phyloP scores from a whole-genome alignment of 345 rosid genomes.

The Eucalyptus erythrocorys region DNA sequence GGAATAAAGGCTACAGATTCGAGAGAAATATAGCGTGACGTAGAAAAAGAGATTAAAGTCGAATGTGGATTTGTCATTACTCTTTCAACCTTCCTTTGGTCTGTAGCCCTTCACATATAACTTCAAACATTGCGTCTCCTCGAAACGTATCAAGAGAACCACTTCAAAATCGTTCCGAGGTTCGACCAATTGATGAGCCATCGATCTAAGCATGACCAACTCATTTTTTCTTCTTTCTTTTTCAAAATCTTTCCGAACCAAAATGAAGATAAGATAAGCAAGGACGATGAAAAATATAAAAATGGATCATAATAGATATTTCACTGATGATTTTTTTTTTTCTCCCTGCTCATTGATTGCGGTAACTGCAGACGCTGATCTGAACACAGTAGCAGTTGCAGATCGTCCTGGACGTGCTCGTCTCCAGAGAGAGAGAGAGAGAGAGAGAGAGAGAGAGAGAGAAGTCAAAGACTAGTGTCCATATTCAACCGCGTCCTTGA shows the following conservation, averaged over 20 bases:
- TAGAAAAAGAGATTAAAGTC: neutral
- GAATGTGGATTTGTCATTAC: neutral
- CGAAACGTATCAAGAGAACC: neutral
- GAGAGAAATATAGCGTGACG: neutral
- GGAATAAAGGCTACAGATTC: neutral
- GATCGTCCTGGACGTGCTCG: neutral
- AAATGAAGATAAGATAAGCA: neutral
- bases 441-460: neutral
- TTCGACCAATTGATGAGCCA: neutral
- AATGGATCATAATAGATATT: neutral
- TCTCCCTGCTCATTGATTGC: neutral
- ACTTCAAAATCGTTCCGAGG: neutral
- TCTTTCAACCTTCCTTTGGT: neutral
- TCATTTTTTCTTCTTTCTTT: neutral
- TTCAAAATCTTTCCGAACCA: neutral
- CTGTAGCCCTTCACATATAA: accelerated
- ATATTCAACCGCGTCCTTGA: neutral
- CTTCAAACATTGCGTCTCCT: neutral
- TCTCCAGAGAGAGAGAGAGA: neutral
- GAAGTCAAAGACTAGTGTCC: neutral
- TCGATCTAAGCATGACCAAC: neutral
- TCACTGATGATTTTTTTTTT: neutral
- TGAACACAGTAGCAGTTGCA: neutral
- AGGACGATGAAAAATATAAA: neutral
- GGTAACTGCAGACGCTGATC: neutral